Evolutionary conservation across 139 green algal species (phyloP), one percentile per base, ranked within the genome.

Genomic region (Chlamydomonas sp.): DNA sequence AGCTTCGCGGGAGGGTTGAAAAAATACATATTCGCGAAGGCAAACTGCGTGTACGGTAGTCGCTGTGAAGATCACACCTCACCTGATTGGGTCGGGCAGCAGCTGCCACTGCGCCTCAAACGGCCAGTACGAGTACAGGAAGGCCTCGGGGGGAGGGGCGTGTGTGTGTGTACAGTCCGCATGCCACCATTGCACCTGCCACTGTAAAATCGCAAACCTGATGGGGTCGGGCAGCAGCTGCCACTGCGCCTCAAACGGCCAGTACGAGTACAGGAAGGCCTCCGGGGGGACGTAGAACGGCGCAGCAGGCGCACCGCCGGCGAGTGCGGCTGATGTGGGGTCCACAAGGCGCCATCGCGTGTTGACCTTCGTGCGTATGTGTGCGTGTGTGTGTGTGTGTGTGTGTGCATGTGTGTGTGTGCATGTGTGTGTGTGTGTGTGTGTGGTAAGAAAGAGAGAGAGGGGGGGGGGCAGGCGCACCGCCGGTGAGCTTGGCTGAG

Each of bases 281-380:
- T 81, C 70, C 2, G 79, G 81, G 2, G 76, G 79, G 2, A 72
- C 69, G 67, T 74, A 89, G 72, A 85, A 89, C 10, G 73, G 54
- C 1, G 67, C 47, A 34, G 34, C 48, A 35, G 30, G 8, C 22
- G 38, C 50, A 36, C 77, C 73, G 24, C 72, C 61, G n/a, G 22
- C 57, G 16, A 85, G 59, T 10, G 76, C 69, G 2, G 71, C 72
- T n/a, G 54, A 61, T 5, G 70, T 54, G n/a, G 74, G 70, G 71
- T 89, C 84, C n/a, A 89, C 39, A 60, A 89, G 71, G 37, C 84
- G 69, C 84, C 84, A 89, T 2, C 65, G 57, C 16, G 81, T 77
- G 33, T 79, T 75, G 26, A n/a, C n/a, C n/a, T n/a, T n/a, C n/a
- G n/a, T n/a, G 84, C 77, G n/a, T n/a, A n/a, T n/a, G n/a, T n/a